Base-by-base conservation (phyloP, 495 filamentous ascomycete genomes). In the Hapsidospora chrysogenum region DNA sequence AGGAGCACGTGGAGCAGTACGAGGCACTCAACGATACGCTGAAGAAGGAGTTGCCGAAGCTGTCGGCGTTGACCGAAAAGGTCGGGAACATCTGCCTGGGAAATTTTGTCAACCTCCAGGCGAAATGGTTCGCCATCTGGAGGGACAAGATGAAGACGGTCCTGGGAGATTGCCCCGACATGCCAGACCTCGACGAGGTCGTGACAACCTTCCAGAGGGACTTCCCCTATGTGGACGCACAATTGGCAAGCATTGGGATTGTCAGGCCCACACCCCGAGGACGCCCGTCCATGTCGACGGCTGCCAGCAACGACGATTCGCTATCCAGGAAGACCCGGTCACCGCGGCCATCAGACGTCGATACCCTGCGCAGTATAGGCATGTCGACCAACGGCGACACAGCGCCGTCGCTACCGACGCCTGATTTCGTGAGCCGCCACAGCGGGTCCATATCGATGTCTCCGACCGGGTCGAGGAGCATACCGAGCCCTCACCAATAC, bases 11-110 rank as follows among this genome's bases (percentile, higher is more conserved):
- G 4, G 81, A 92, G 40, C 78, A 85, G 48, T 96, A 89, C 49
- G 63, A 77, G 33, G 85, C 85, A 6, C 62, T 96, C 34, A 96
- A 95, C 44, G 81, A 94, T 21, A 79, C 85, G 0, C 60, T 96
- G 38, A 95, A 93, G 52, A 76, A 86, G 28, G 87, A 96, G 45
- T 64, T 99, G 17, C 89, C 89, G 9, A 80, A 76, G 46, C 72
- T 99, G 9, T 94, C 83, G 40, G 54, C 55, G 9, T 53, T 85
- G 32, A 93, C 85, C 1, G 77, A 74, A 34, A 78, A 75, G 44
- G 56, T 94, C 31, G 78, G 85, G 41, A 77, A 85, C 42, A 74
- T 76, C 0, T 85, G 80, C 40, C 57, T 94, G 21, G 69, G 66
- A 37, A 82, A 80, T 46, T 84, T 95, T 44, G 69, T 94, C 35